A percentile compares a stretch with the other conserved stretches of the same genome.
Evolutionary conservation across 2,329 filamentous ascomycete species (phyloP).

Genomic region (Ophiocordyceps sinensis): DNA sequence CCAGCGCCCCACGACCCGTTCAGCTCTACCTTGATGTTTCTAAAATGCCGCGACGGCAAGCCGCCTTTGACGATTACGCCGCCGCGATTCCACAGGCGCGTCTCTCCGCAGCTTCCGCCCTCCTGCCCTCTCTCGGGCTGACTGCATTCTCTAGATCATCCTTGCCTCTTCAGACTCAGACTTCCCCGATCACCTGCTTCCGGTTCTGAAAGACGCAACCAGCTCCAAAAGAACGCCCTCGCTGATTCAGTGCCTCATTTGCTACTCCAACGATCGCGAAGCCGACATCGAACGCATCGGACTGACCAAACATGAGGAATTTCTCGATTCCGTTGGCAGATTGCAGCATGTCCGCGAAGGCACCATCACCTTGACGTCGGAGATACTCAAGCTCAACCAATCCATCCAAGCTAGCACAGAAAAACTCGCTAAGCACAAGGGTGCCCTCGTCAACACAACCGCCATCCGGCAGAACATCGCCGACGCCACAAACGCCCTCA

Average conservation of each 20-base stretch:
- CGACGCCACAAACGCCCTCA: conserved; percentile 75
- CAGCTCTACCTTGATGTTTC: neutral
- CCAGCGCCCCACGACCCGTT: neutral
- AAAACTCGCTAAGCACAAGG: conserved; percentile 87
- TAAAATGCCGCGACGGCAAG: conserved; percentile 29
- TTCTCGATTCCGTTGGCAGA: conserved; percentile 84
- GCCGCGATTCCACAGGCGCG: conserved; percentile 30
- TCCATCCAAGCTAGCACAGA: conserved; percentile 93
- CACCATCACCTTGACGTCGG: conserved; percentile 73
- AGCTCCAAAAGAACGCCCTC: conserved; percentile 56
- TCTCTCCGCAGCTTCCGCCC: neutral
- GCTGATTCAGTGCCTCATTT: conserved; percentile 54
- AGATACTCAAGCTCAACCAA: conserved; percentile 85
- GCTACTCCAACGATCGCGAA: conserved; percentile 78
- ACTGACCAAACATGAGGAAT: conserved; percentile 92
- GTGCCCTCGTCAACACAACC: conserved; percentile 80
- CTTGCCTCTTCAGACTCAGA: conserved; percentile 83
- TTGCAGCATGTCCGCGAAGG: conserved; percentile 85
- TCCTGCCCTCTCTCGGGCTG: neutral
- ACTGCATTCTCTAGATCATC: conserved; percentile 52
- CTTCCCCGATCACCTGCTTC: conserved; percentile 91
- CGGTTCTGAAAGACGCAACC: conserved; percentile 81
- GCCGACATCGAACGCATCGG: conserved; percentile 88
- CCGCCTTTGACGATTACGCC: conserved; percentile 31
- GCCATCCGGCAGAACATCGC: conserved; percentile 91